Percentiles rank a stretch among this genome's conserved stretches.
phyloP scores from a whole-genome alignment of 1,284 basidiomycete species.

The Tilletia setariae region DNA sequence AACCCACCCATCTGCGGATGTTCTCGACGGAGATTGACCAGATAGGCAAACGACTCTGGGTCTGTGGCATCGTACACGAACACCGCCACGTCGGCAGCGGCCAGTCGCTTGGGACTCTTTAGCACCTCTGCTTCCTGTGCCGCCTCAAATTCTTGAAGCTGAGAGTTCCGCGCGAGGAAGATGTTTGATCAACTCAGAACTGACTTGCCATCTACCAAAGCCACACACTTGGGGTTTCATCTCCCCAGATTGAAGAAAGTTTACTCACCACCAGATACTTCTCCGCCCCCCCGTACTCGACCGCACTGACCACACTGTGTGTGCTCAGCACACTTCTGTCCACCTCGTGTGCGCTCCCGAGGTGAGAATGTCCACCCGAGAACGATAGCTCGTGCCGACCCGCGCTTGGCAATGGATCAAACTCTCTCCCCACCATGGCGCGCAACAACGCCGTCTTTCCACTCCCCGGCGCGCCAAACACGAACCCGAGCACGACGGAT shows the following conservation, averaged over 20 bases:
- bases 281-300: constrained; percentile 89
- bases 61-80: constrained; percentile 97
- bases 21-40: constrained; percentile 90
- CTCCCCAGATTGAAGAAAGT: background rate
- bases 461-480: constrained; percentile 90
- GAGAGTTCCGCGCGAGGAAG: constrained; percentile 14
- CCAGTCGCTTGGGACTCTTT: constrained; percentile 82
- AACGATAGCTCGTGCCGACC: constrained; percentile 39
- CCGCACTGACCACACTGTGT: constrained; percentile 87
- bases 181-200: constrained; percentile 16
- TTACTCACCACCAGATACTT: constrained; percentile 68
- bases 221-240: background rate
- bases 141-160: constrained; percentile 91
- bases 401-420: constrained; percentile 25
- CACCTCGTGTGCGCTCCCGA: constrained; percentile 56
- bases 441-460: constrained; percentile 86
- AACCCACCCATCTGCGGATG: constrained; percentile 83
- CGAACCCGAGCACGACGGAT: constrained; percentile 65
- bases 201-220: too few species aligned
- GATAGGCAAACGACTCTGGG: constrained; percentile 97
- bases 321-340: constrained; percentile 78
- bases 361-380: constrained; percentile 48
- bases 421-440: constrained; percentile 76
- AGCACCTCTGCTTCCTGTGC: constrained; percentile 82
- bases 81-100: constrained; percentile 86